phyloP scores from a whole-genome alignment of 202 grass and related monocot species.

The Dendrocalamus latiflorus region DNA sequence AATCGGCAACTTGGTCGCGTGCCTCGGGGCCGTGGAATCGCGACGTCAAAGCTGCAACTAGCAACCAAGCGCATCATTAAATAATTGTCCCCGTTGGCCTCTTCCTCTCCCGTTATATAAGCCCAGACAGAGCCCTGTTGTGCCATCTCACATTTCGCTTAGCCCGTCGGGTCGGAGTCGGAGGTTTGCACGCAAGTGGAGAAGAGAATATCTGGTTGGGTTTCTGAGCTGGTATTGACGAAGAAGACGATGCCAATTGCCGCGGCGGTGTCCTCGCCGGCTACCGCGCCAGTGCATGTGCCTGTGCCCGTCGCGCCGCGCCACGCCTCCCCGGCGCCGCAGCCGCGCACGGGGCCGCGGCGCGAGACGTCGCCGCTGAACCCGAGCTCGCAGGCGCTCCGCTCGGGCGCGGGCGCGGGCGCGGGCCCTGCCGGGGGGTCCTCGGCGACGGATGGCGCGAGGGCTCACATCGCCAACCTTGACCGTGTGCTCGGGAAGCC shows the following conservation, averaged over 20 bases:
- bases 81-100: background rate
- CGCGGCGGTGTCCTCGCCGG: too few relatives aligned
- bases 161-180: background rate
- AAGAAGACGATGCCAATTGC: slow-evolving; percentile 27
- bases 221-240: background rate
- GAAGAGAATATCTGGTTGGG: too few relatives aligned
- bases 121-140: background rate
- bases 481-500: too few relatives aligned
- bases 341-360: background rate
- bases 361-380: slow-evolving; percentile 59
- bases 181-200: too few relatives aligned
- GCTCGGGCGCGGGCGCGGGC: background rate
- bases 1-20: background rate
- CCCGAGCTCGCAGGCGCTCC: slow-evolving; percentile 36
- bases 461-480: too few relatives aligned
- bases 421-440: background rate
- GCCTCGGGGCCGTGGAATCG: slow-evolving; percentile 3
- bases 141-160: slow-evolving; percentile 11
- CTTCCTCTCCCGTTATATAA: slow-evolving; percentile 17
- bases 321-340: background rate
- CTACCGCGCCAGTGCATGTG: slow-evolving; percentile 24
- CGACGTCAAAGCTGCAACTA: slow-evolving; percentile 17
- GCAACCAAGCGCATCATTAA: background rate
- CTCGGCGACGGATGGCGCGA: background rate
- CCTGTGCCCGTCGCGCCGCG: slow-evolving; percentile 20